Evolutionary conservation across 1,139 yeast genomes (phyloP), one percentile per base, ranked within the genome.

Genomic region (Yamadazyma epiphylla): DNA sequence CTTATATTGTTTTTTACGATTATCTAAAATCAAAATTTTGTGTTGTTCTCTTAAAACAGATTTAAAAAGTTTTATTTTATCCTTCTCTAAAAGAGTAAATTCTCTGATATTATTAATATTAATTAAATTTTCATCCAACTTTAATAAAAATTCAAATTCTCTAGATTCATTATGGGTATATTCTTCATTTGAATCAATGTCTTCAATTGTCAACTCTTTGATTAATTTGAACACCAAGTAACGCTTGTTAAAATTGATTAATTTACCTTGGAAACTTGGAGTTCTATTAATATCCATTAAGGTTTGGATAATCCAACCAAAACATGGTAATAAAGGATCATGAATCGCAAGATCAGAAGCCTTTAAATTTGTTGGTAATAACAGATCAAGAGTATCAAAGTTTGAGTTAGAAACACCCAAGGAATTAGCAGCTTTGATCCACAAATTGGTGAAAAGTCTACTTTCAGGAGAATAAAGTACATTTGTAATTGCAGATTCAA

Each of bases 401-500:
- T 46, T 45, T 19, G 52, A 50, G 5, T 45, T 48, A 56, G 15
- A 37, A 15, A 40, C 42, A 21, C 40, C 40, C 30, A 63, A 49
- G 4, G 56, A 31, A 6, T 41, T 40, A 1, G 88, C 74, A 2
- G 79, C 70, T 32, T 60, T 62, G 1, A 74, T 53, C 95, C 95
- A 86, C 10, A 79, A 63, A 33, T 66, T 65, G 3, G 81, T 67
- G 51, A 75, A 87, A 17, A 66, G 55, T 40, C 98, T 67, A 27
- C 91, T 77, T 47, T 85, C 94, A 0, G 96, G 95, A 1, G 89
- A 70, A 28, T 86, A 64, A 15, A 89, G 72, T 0, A 89, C 89
- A 42, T 84, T 78, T 0, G 77, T 65, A 23, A 89, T 66, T 5
- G 95, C 89, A 5, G 89, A 70, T 51, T 89, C 97, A 35, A 91